These are phyloP conservation scores for Macrolepiota fuliginosa DNA, from an alignment of 768 basidiomycete genomes.

Conservation along the genomic window DNA sequence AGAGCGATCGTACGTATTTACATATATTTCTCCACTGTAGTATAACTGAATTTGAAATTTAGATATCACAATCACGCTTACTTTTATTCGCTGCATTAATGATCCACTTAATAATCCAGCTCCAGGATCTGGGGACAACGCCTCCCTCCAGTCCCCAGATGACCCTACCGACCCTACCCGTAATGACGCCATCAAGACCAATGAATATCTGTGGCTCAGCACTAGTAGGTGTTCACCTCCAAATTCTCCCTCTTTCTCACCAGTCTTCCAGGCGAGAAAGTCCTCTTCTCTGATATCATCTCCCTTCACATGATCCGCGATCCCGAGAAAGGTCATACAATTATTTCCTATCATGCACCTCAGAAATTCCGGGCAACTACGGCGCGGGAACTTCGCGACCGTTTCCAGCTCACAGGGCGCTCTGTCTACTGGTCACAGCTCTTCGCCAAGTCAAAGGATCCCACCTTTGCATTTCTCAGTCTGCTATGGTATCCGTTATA, in stretches of 20 bases:
- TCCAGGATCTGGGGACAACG: neutral
- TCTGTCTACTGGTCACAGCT: constrained; percentile 36
- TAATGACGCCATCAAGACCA: constrained; percentile 6
- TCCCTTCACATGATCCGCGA: constrained; percentile 38
- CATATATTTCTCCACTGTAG: constrained; percentile 48
- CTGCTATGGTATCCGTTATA: constrained; percentile 52
- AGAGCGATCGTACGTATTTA: constrained; percentile 53
- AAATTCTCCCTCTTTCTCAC: neutral
- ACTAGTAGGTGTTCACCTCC: neutral
- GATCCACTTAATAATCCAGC: constrained; percentile 11
- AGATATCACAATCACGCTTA: constrained; percentile 52
- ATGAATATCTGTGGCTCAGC: constrained; percentile 6
- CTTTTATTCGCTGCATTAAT: constrained; percentile 39
- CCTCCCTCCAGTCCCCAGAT: neutral
- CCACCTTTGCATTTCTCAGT: constrained; percentile 45
- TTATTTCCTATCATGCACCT: constrained; percentile 39
- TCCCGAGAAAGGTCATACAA: constrained; percentile 30
- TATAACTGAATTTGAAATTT: neutral
- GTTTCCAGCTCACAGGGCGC: constrained; percentile 33
- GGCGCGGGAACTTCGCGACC: constrained; percentile 31
- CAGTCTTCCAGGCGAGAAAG: constrained; percentile 16
- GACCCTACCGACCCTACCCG: neutral
- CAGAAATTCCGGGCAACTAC: constrained; percentile 26
- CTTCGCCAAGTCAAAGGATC: constrained; percentile 36
- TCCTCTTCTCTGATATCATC: constrained; percentile 35